phyloP scores from a whole-genome alignment of 2,329 filamentous ascomycete species.

The Monilinia vaccinii-corymbosi region DNA sequence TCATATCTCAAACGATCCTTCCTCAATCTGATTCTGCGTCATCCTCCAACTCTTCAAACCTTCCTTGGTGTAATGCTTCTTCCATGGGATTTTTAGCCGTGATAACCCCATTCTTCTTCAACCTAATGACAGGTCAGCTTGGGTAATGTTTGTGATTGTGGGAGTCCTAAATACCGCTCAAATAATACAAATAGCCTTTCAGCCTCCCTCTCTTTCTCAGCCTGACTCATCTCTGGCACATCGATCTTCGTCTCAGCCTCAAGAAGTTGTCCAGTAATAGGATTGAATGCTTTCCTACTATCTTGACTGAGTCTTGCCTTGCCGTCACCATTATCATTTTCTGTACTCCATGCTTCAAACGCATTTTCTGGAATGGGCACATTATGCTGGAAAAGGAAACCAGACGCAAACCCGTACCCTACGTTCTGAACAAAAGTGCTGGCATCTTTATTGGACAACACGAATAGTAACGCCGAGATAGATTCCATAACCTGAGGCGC shows the following conservation, averaged over 20 bases:
- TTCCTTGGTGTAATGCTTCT: slow-evolving; percentile 22
- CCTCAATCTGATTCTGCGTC: slow-evolving; percentile 24
- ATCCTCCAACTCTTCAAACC: slow-evolving; percentile 27
- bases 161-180: slow-evolving; percentile 22
- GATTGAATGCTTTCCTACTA: slow-evolving; percentile 21
- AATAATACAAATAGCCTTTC: slow-evolving; percentile 29
- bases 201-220: slow-evolving; percentile 78
- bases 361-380: slow-evolving; percentile 64
- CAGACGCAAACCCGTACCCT: slow-evolving; percentile 88
- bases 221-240: slow-evolving; percentile 69
- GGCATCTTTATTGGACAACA: slow-evolving; percentile 74
- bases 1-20: not conserved
- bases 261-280: slow-evolving; percentile 26
- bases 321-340: slow-evolving; percentile 14
- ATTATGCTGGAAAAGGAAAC: slow-evolving; percentile 79
- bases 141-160: not conserved
- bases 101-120: slow-evolving; percentile 28
- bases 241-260: slow-evolving; percentile 32
- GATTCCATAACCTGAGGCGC: slow-evolving; percentile 64
- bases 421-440: slow-evolving; percentile 80
- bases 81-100: slow-evolving; percentile 26
- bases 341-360: slow-evolving; percentile 41
- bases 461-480: slow-evolving; percentile 74
- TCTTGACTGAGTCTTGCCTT: slow-evolving; percentile 22
- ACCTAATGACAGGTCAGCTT: slow-evolving; percentile 15